Conservation (phyloP, 352 stramenopile genomes). For the Pythium folliculosum region DNA sequence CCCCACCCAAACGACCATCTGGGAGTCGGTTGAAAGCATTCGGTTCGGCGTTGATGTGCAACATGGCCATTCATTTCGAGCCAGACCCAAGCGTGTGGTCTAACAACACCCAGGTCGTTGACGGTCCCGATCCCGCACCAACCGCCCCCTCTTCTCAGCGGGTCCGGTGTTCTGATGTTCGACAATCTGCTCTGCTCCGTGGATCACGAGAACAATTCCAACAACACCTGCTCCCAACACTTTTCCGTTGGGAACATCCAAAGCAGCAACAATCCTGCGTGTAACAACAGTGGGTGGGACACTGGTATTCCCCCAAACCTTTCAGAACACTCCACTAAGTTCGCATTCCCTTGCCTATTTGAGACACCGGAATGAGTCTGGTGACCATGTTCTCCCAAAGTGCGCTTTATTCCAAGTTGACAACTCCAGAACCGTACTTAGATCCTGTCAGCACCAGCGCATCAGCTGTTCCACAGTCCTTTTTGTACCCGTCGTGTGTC, state of each 20-base stretch:
- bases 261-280: not conserved
- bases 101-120: not conserved
- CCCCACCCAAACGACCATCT: not conserved
- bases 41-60: not conserved
- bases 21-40: not conserved
- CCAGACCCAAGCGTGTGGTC: not conserved
- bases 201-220: not conserved
- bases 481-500: not conserved
- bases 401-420: not conserved
- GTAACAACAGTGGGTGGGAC: not conserved
- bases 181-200: not conserved
- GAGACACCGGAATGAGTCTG: not conserved
- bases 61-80: not conserved
- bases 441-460: not conserved
- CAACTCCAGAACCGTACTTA: not conserved
- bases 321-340: not conserved
- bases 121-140: not conserved
- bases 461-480: not conserved
- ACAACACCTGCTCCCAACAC: not conserved
- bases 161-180: not conserved
- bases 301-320: not conserved
- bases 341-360: not conserved
- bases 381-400: not conserved
- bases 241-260: not conserved
- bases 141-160: not conserved